A percentile compares a stretch with the other conserved stretches of the same genome.
These are phyloP conservation scores for Kluyveromyces nonfermentans DNA, from an alignment of 805 yeast species.

Conservation along the genomic window DNA sequence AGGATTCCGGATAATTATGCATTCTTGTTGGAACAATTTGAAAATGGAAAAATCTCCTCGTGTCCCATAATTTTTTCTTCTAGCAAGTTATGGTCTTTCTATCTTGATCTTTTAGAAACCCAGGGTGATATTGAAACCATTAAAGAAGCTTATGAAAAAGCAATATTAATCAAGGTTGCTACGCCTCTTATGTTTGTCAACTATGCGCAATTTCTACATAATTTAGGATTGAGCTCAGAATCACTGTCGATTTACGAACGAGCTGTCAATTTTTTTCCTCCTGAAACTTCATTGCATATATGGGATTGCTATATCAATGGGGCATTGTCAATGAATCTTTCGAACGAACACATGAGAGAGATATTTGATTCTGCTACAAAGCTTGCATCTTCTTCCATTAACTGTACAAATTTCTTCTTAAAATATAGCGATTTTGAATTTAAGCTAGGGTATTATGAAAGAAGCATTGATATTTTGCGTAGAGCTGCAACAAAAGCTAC, in stretches of 20 bases:
- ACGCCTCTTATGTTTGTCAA: constrained; percentile 59
- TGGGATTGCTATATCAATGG: constrained; percentile 62
- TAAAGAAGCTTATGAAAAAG: constrained; percentile 40
- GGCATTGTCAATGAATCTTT: constrained; percentile 31
- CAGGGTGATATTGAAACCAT: constrained; percentile 31
- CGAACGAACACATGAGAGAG: constrained; percentile 54
- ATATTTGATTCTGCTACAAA: constrained; percentile 60
- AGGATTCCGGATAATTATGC: constrained; percentile 30
- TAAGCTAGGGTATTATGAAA: constrained; percentile 40
- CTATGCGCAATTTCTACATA: constrained; percentile 54
- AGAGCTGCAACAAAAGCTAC: constrained; percentile 29
- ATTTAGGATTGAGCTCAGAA: constrained; percentile 32
- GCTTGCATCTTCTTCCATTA: constrained; percentile 36
- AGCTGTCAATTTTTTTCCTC: constrained; percentile 56
- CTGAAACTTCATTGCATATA: constrained; percentile 46
- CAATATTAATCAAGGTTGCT: constrained; percentile 51
- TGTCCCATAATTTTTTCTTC: constrained; percentile 55
- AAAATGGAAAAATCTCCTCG: constrained; percentile 32
- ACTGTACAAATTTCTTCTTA: constrained; percentile 39
- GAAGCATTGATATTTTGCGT: constrained; percentile 40
- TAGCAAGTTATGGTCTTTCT: constrained; percentile 59
- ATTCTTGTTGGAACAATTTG: constrained; percentile 13
- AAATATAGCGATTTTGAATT: constrained; percentile 58
- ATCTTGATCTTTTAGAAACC: constrained; percentile 60
- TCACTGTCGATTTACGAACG: constrained; percentile 55